Conservation (phyloP, 306 rosid genomes). For the Ziziphus jujuba region DNA sequence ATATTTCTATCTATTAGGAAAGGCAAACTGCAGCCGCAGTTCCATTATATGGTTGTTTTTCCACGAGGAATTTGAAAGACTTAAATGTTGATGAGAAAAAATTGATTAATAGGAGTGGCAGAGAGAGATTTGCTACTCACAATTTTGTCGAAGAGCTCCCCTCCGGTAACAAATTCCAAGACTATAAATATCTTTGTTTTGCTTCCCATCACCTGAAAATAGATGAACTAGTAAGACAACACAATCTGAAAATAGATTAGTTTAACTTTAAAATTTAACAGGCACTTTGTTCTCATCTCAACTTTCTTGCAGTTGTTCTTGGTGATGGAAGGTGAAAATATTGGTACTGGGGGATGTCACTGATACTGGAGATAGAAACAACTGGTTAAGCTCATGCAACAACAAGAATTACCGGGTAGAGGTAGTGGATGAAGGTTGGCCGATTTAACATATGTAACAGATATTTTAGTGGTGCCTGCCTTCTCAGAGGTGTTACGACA, state of each 20-base stretch:
- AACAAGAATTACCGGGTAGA: too few relatives aligned
- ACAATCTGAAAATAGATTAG: conserved; percentile 14
- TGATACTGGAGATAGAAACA: too few relatives aligned
- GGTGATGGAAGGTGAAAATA: too few relatives aligned
- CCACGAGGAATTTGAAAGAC: conserved; percentile 7
- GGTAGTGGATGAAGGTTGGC: too few relatives aligned
- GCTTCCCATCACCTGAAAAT: conserved; percentile 92
- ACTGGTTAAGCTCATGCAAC: too few relatives aligned
- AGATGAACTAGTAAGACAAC: conserved; percentile 13
- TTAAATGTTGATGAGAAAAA: conserved; percentile 14
- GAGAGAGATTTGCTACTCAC: conserved; percentile 50
- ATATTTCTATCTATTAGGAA: neutral
- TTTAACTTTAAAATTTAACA: neutral
- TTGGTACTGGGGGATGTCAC: too few relatives aligned
- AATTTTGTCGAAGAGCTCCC: conserved; percentile 98
- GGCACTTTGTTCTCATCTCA: neutral
- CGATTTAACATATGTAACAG: too few relatives aligned
- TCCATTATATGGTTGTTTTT: neutral
- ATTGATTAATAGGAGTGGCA: neutral
- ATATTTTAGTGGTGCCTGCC: too few relatives aligned
- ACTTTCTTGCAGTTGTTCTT: too few relatives aligned
- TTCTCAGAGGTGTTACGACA: too few relatives aligned
- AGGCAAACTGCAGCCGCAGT: neutral
- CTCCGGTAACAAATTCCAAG: conserved; percentile 93
- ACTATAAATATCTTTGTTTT: conserved; percentile 88